Base-by-base conservation (phyloP, 805 yeast genomes). In the Metschnikowia cerradonensis region DNA sequence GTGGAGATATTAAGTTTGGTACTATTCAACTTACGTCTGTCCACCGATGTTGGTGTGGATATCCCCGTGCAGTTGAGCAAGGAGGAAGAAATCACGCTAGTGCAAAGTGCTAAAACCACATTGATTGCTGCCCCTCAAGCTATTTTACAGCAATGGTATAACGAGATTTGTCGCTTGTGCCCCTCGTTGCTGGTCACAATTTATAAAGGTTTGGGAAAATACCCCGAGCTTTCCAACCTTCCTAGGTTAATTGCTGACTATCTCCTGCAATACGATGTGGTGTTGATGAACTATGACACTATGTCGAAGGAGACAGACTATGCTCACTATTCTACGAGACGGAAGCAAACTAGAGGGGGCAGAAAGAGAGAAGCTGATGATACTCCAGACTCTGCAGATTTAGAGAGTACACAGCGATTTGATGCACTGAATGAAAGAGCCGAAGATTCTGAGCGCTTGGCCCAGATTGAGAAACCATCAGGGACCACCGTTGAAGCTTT, bases 121-220 rank as follows among this genome's bases (percentile, higher is more conserved):
- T 70, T 94, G 40, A 84, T 94, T 23, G 82, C 94, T 3, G 87
- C 95, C 17, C 99, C 99, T 0, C 85, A 83, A 34, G 81, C 96
- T 0, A 89, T 94, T 52, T 66, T 88, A 17, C 74, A 80, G 31
- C 99, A 94, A 64, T 94, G 99, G 99, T 73, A 77, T 1, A 82
- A 82, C 20, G 99, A 92, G 68, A 74, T 91, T 6, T 59, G 63
- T 4, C 71, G 70, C 26, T 60, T 78, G 5, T 83, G 90, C 0
- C 88, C 94, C 0, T 62, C 74, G 3, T 67, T 91, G 35, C 78
- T 75, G 8, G 80, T 87, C 0, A 77, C 81, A 48, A 74, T 81
- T 2, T 91, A 92, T 67, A 71, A 72, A 32, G 96, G 96, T 0
- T 51, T 72, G 10, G 61, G 61, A 0, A 60, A 61, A 41, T 62